Percentiles rank a stretch among this genome's conserved stretches.
phyloP scores from a whole-genome alignment of 1,284 basidiomycete genomes.

The Irpex sp. region DNA sequence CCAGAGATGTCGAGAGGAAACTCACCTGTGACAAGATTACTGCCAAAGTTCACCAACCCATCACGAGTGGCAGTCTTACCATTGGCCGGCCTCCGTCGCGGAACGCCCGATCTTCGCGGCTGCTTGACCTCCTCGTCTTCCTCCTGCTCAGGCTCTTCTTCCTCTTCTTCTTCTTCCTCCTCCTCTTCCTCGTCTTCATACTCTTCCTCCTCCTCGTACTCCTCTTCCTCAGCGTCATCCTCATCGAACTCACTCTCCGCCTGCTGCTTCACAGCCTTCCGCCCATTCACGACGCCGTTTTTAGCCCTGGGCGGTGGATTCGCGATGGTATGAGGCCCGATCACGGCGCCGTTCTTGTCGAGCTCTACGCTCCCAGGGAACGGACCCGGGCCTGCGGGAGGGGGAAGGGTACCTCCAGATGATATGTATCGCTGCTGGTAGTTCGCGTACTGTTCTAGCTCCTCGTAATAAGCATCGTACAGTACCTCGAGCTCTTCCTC shows the following conservation, averaged over 20 bases:
- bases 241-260: constrained; percentile 64
- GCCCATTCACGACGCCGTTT: constrained; percentile 40
- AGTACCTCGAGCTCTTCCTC: constrained; percentile 99
- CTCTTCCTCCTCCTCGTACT: constrained; percentile 37
- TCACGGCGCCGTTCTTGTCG: constrained; percentile 85
- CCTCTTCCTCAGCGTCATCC: constrained; percentile 38
- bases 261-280: constrained; percentile 38
- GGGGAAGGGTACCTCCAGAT: constrained; percentile 81
- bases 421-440: constrained; percentile 93
- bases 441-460: constrained; percentile 97
- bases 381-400: constrained; percentile 93
- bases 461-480: constrained; percentile 99
- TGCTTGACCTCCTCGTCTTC: constrained; percentile 28
- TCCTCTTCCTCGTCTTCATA: constrained; percentile 32
- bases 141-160: constrained; percentile 20
- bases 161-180: constrained; percentile 30
- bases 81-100: constrained; percentile 24
- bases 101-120: constrained; percentile 15
- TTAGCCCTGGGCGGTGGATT: constrained; percentile 37
- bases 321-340: constrained; percentile 52
- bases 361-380: constrained; percentile 98
- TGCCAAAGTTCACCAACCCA: constrained; percentile 27
- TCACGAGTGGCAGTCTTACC: constrained; percentile 17
- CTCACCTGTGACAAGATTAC: constrained; percentile 31
- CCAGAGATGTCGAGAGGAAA: constrained; percentile 9